Base-by-base conservation (phyloP, 176 grass and related monocot genomes). In the Juncus effusus region DNA sequence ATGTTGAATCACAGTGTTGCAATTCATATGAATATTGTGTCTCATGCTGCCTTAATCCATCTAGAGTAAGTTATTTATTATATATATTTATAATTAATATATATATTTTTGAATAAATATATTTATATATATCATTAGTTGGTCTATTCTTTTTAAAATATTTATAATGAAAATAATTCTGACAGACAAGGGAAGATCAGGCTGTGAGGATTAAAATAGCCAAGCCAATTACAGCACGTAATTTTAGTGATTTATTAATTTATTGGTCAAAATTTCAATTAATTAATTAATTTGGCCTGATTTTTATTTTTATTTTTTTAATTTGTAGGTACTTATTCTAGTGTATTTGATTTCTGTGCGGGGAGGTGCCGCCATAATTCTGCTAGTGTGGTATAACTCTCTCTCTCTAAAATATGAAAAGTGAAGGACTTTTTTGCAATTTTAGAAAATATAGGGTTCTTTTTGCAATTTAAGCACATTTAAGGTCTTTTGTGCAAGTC, bases 361-460 rank as follows among this genome's bases (percentile, higher is more conserved):
- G 94, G 88, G 81, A 89, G 80, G 79, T 99, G 94, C 40, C 88
- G 85, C 14, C 94, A 97, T 83, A 89, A 87, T 78, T 89, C 94
- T 69, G 80, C 82, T 57, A 97, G 82, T 63, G 82, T 99, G 83
- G 94, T 96, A 88, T 36, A 40, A 0, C 38, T 59, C 51, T 56
- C 73, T 60, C 11, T 2, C 16, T 3, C 7, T 56, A 28, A 1
- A 28, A 28, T 28, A 28, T 28, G 19, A 47, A 47, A 47, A 47
- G 9, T 5, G 9, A 47, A 47, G 44, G 44, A 9, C 44, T 6
- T 47, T 47, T 47, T 47, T 47, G 44, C 4, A 47, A 47, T 47
- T 47, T 47, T 47, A 47, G 9, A 47, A 45, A 47, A 5, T 47
- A 6, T 47, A 47, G 44, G 44, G 4, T 1, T 9, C 0, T 6